Percentiles rank a stretch among this genome's conserved stretches.
Conservation (phyloP, 73 alveolate species). For the Stentor roeselii region DNA sequence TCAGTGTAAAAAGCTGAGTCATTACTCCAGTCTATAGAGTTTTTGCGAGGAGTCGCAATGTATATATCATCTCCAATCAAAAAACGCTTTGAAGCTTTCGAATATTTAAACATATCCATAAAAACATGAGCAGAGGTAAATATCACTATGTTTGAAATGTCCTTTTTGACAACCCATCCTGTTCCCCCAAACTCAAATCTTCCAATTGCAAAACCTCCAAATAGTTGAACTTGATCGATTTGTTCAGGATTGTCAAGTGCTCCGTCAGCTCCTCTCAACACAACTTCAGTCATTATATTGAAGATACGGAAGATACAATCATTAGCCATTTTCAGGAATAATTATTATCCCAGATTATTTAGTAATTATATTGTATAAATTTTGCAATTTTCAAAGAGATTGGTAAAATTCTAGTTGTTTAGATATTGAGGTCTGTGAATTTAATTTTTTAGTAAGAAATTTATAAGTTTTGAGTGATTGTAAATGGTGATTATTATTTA, state of each 20-base stretch:
- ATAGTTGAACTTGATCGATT: background rate
- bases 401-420: no score
- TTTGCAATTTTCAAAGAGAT: no score
- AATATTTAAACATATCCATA: background rate
- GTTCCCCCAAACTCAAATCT: background rate
- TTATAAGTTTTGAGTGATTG: no score
- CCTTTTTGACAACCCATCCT: background rate
- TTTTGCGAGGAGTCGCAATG: background rate
- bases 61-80: background rate
- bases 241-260: background rate
- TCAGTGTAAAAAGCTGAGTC: background rate
- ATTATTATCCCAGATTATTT: no score
- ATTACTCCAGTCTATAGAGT: background rate
- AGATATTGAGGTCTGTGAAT: no score
- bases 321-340: background rate
- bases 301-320: background rate
- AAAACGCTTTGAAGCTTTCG: background rate
- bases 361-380: no score
- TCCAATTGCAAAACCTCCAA: background rate
- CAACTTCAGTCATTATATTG: background rate
- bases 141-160: background rate
- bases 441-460: no score
- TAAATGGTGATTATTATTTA: no score
- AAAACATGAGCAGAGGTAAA: background rate
- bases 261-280: background rate